Base-by-base conservation (phyloP, 2,329 filamentous ascomycete genomes). In the Cryphonectria naterciae region DNA sequence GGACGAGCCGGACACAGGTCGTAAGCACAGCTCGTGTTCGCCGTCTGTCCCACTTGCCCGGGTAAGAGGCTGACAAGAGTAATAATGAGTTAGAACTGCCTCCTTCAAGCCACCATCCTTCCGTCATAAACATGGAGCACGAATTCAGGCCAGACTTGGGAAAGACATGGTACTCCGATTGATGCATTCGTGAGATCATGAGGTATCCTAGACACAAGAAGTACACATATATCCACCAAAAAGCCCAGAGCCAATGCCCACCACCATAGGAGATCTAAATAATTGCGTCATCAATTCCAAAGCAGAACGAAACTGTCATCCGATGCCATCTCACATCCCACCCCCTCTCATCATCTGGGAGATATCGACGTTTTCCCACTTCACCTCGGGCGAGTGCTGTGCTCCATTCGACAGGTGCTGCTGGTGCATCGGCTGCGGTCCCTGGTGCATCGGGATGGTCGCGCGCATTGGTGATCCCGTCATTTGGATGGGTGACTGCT, bases 341-440 rank as follows among this genome's bases (percentile, higher is more conserved):
- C 74, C 71, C 11, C 76, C 76, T 15, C 77, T 76, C 78, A 85
- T 82, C 79, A 85, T 82, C 65, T 82, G 80, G 25, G 81, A 78
- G 35, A 83, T 79, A 72, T 85, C 81, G 25, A 85, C 81, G 19
- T 80, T 82, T 4, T 83, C 81, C 85, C 85, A 86, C 70, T 80
- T 79, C 74, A 82, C 78, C 69, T 80, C 80, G 32, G 68, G 60
- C 60, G 70, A 60, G 8, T 61, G 70, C n/a, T 68, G 65, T n/a
- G 69, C 65, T n/a, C 43, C 63, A 15, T 66, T 67, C 19, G 70
- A 61, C 5, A 72, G 25, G 49, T 77, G 75, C 56, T 77, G 76
- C 56, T 76, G 77, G 5, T 77, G 77, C 17, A 77, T 74, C 13
- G 75, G 72, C 10, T 75, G 72, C 25, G 54, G 56, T 8, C 49